Evolutionary conservation across 495 filamentous ascomycete genomes (phyloP).

Genomic region (Aspergillus nanangensis): DNA sequence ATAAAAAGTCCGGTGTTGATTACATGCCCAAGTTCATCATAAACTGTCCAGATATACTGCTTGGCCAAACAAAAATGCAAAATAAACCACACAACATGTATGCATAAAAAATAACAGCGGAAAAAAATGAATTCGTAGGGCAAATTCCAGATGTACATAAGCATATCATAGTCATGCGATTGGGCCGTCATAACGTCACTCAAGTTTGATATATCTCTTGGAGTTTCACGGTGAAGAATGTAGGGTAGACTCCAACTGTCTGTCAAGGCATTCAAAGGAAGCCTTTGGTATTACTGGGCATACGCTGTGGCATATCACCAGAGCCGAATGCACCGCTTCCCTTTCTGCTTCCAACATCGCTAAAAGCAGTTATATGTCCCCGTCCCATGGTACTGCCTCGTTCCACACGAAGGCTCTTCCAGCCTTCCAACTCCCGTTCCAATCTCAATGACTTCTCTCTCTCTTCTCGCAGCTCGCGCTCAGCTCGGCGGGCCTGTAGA

Average conservation of each 20-base stretch:
- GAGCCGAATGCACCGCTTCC: conserved; percentile 36
- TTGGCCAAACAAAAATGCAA: not conserved
- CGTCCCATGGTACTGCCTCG: conserved; percentile 37
- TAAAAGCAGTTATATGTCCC: conserved; percentile 25
- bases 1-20: not conserved
- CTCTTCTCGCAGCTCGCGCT: conserved; percentile 88
- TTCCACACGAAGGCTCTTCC: conserved; percentile 72
- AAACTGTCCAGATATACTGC: not conserved
- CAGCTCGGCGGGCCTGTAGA: conserved; percentile 73
- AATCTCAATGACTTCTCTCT: conserved; percentile 75
- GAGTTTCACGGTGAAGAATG: not conserved
- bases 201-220: conserved; percentile 10
- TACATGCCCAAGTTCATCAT: not conserved
- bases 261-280: conserved; percentile 34
- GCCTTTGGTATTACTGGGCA: conserved; percentile 47
- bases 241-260: not conserved
- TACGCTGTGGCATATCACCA: conserved; percentile 37
- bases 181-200: conserved; percentile 15
- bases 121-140: not conserved
- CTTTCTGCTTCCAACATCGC: conserved; percentile 36
- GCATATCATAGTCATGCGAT: conserved; percentile 13
- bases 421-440: conserved; percentile 83
- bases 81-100: not conserved
- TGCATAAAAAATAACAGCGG: conserved; percentile 4
- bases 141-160: not conserved